Evolutionary conservation across 1,284 basidiomycete genomes (phyloP).

Genomic region (Somion occarium): DNA sequence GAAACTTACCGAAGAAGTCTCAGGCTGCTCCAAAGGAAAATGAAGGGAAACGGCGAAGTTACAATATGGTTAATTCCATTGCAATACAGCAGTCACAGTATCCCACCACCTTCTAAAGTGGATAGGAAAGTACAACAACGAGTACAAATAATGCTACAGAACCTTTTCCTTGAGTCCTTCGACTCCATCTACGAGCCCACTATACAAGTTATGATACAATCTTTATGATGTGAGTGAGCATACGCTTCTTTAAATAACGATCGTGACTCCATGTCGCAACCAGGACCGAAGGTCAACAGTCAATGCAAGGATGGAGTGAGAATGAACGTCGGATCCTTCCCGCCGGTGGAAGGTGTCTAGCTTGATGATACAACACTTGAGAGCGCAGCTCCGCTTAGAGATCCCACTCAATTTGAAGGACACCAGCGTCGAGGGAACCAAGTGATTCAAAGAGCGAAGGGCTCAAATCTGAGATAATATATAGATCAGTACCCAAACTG

Average conservation of each 20-base stretch:
- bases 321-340: neutral
- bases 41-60: too few relatives aligned
- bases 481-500: neutral
- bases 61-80: neutral
- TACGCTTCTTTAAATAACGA: neutral
- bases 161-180: neutral
- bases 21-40: too few relatives aligned
- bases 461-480: constrained; percentile 23
- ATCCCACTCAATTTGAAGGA: constrained; percentile 24
- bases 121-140: neutral
- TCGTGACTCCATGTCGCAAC: neutral
- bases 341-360: constrained; percentile 4
- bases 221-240: neutral
- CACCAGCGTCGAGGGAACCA: constrained; percentile 23
- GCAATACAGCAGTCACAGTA: neutral
- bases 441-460: constrained; percentile 26
- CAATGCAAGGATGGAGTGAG: neutral
- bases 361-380: neutral
- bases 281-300: neutral
- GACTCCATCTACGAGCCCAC: neutral
- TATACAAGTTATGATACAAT: constrained; percentile 1
- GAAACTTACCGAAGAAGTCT: too few relatives aligned
- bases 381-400: neutral
- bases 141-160: constrained; percentile 1
- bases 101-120: neutral